These are phyloP conservation scores for Graphiopsis chlorocephala DNA, from an alignment of 2,329 filamentous ascomycete genomes.

Conservation along the genomic window DNA sequence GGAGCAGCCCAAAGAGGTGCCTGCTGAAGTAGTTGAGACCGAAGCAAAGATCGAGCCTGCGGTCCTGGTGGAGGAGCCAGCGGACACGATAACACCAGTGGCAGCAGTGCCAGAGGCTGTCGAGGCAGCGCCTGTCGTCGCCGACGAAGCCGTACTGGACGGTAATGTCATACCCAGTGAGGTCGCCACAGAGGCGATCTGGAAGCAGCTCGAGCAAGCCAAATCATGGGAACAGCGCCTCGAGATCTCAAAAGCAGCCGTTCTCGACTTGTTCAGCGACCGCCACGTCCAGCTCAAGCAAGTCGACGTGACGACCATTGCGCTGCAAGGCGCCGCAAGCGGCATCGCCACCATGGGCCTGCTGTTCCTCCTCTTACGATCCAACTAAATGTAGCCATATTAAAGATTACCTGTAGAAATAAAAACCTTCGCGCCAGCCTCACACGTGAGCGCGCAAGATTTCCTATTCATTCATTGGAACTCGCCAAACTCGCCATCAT, in stretches of 20 bases:
- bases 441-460: not conserved
- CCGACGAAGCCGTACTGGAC: not conserved
- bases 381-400: slow-evolving; percentile 19
- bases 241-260: slow-evolving; percentile 19
- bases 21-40: slow-evolving; percentile 20
- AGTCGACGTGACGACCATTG: slow-evolving; percentile 45
- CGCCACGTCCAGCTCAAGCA: slow-evolving; percentile 44
- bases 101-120: not conserved
- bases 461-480: slow-evolving; percentile 58
- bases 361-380: slow-evolving; percentile 34
- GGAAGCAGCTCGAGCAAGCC: slow-evolving; percentile 8
- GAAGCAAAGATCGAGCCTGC: not conserved
- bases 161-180: not conserved
- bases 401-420: slow-evolving; percentile 8
- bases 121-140: not conserved
- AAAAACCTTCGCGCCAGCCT: not conserved
- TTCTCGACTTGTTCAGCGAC: slow-evolving; percentile 42
- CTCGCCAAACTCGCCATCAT: slow-evolving; percentile 85
- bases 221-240: slow-evolving; percentile 12
- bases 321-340: slow-evolving; percentile 44
- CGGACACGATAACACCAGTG: not conserved
- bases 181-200: not conserved
- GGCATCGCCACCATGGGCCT: slow-evolving; percentile 38
- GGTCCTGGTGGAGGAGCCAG: not conserved
- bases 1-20: slow-evolving; percentile 21